A percentile compares a stretch with the other conserved stretches of the same genome.
Conservation (phyloP, 331 rosid genomes). For the Rhamnella rubrinervis region DNA sequence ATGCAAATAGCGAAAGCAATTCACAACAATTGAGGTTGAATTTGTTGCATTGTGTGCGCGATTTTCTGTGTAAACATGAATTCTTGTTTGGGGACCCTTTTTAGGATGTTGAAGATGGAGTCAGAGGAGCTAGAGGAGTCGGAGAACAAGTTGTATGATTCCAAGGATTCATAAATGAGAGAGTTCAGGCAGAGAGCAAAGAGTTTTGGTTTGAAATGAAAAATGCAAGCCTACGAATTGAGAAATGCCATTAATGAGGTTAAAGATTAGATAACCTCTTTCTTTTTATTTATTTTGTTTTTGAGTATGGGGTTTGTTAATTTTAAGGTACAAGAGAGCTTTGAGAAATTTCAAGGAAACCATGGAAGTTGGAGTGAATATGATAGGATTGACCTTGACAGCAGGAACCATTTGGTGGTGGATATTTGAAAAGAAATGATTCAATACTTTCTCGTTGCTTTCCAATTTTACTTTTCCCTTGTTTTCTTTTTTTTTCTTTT, state of each 20-base stretch:
- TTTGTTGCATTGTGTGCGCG: too few species aligned
- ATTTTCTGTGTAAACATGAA: neutral
- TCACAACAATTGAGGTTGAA: constrained; percentile 41
- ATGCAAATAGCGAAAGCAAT: constrained; percentile 32
- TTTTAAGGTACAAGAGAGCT: constrained; percentile 50
- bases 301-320: neutral
- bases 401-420: constrained; percentile 94
- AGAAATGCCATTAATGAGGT: constrained; percentile 50
- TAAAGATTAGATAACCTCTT: constrained; percentile 1
- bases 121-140: constrained; percentile 58
- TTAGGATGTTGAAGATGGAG: constrained; percentile 54
- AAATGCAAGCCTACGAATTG: constrained; percentile 37
- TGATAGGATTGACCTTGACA: constrained; percentile 76
- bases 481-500: constrained; percentile 17
- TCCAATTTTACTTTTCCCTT: too few species aligned
- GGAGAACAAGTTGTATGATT: constrained; percentile 46
- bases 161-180: constrained; percentile 49
- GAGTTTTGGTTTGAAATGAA: constrained; percentile 41
- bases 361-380: constrained; percentile 23
- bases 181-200: constrained; percentile 45
- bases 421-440: constrained; percentile 20
- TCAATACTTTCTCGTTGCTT: too few species aligned
- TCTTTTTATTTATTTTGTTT: neutral
- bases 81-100: neutral
- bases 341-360: constrained; percentile 48